These are phyloP conservation scores for Emericellopsis cladophorae DNA, from an alignment of 2,329 filamentous ascomycete genomes.

Conservation along the genomic window DNA sequence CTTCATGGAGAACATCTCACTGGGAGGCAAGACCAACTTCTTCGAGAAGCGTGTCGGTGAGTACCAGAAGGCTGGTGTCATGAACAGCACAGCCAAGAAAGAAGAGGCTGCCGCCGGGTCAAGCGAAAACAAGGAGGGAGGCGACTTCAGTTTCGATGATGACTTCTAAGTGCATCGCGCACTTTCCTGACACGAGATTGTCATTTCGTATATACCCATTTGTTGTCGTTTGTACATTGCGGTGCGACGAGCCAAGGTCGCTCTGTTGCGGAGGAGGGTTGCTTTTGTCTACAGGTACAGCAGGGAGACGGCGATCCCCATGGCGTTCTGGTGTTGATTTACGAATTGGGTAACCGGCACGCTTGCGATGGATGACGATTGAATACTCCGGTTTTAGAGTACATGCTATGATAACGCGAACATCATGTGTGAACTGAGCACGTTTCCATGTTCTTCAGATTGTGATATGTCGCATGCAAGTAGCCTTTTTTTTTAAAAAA, in stretches of 20 bases:
- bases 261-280: background rate
- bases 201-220: constrained; percentile 1
- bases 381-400: no score
- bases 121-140: constrained; percentile 45
- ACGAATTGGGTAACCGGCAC: background rate
- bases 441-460: background rate
- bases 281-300: background rate
- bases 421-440: background rate
- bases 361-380: background rate
- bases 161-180: constrained; percentile 63
- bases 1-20: constrained; percentile 99
- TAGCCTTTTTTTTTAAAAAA: no score
- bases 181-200: background rate
- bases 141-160: constrained; percentile 88
- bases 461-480: no score
- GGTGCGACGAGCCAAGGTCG: background rate
- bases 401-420: background rate
- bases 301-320: background rate
- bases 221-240: constrained; percentile 1
- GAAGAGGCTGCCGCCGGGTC: constrained; percentile 30
- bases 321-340: constrained; percentile 1
- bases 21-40: constrained; percentile 99
- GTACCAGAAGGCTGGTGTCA: constrained; percentile 99
- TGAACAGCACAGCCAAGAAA: constrained; percentile 81
- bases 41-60: constrained; percentile 99